Base-by-base conservation (phyloP, 148 eudicot genomes). In the Amaranthus cruentus region DNA sequence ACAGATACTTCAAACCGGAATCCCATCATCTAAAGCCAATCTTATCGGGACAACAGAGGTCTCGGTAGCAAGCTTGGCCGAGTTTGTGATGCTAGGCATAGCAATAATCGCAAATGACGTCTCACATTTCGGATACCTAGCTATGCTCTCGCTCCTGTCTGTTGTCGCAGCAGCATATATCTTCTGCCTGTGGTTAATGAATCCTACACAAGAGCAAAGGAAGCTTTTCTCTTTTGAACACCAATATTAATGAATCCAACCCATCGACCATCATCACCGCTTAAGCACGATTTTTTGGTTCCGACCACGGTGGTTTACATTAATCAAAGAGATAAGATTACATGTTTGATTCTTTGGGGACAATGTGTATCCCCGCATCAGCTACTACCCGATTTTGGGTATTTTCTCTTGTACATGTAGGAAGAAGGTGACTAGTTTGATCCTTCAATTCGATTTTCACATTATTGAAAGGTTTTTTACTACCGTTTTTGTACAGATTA, bases 1-100 rank as follows among this genome's bases (percentile, higher is more conserved):
- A 64, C 98, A 93, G 81, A 93, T 93, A 82, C 89, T 93, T 79
- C 98, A 93, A 83, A 91, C 98, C 5, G 98, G 98, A 64, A 91
- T 91, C 80, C 97, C 98, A 56, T 78, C 89, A 57, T 91, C 95
- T 21, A 94, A 91, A 87, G 98, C 98, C 66, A 94, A 94, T 81
- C 95, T 94, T 54, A 89, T 94, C 46, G 98, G 93, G 65, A 77
- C 90, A 42, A 94, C 97, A 62, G 98, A 94, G 85, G 89, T 89
- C 76, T 91, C 98, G 47, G 70, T 94, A 66, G 97, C 98, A 47
- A 91, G 98, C 71, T 80, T 94, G 71, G 97, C 98, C 4, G 98
- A 94, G 82, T 94, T 88, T 64, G 62, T 87, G 56, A 91, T 91
- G 88, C 69, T 94, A 80, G 98, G 98, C 46, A 85, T 94, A 18